Base-by-base conservation (phyloP, 805 yeast species). In the Starmerella ratchasimensis region DNA sequence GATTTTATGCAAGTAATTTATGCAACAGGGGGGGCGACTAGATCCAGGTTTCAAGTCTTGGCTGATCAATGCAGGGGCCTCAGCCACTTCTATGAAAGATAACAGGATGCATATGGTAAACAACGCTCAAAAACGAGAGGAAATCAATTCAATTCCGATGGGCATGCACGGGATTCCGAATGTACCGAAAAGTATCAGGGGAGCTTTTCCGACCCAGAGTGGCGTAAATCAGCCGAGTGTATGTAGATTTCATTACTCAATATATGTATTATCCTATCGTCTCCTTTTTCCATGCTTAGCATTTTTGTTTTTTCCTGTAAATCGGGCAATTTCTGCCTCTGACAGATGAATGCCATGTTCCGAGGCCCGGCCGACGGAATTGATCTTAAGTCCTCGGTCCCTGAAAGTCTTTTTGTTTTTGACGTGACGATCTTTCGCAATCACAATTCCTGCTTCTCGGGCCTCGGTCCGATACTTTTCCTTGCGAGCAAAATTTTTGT, bases 361-460 rank as follows among this genome's bases (percentile, higher is more conserved):
- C 3, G 51, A 42, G 11, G 52, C 50, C 13, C 39, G 43, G 15
- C 55, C 55, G 6, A 51, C 40, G 11, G 46, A 41, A 31, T 51
- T 51, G 43, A 88, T 76, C 57, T 76, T 72, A 46, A 88, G 65
- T 3, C 96, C 97, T 44, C 81, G 69, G 48, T 80, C 79, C 54
- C 94, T 68, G 36, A 57, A 51, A 35, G 64, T 57, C 23, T 55
- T 59, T 51, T 63, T 54, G 53, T 51, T 52, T 38, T 70, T 61
- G 60, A 65, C 32, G 59, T 60, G 37, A 8, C 37, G 23, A 76
- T 53, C 55, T 20, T 70, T 75, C 3, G 94, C 74, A 30, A 88
- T 62, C n/a, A 90, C 69, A 38, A 88, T 80, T 11, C 97, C 97
- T 4, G 93, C 93, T 15, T 88, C 88, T 44, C 64, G 69, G 6